Percentiles rank a stretch among this genome's conserved stretches.
phyloP scores from a whole-genome alignment of 2,329 filamentous ascomycete genomes.

The Bisporella sp. region DNA sequence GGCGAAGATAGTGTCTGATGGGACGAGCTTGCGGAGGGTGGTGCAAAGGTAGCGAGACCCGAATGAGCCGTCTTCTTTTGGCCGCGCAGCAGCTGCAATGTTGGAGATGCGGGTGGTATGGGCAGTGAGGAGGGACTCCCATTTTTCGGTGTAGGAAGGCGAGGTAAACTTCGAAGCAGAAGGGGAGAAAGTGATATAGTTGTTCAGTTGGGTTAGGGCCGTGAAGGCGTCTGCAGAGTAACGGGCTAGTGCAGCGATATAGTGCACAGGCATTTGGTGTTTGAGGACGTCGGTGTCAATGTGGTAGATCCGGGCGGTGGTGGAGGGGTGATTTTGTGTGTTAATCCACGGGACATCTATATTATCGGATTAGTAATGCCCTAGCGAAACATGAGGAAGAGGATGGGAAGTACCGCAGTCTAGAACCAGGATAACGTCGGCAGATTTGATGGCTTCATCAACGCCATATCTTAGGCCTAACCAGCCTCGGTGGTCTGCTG shows the following conservation, averaged over 20 bases:
- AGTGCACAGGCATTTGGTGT: conserved; percentile 64
- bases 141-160: too few species aligned
- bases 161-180: too few species aligned
- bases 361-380: too few species aligned
- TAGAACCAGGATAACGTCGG: conserved; percentile 78
- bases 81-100: too few species aligned
- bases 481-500: conserved; percentile 60
- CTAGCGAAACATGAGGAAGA: too few species aligned
- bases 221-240: conserved; percentile 60
- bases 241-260: conserved; percentile 57
- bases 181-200: conserved; percentile 5
- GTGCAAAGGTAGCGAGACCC: too few species aligned
- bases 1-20: conserved; percentile 63
- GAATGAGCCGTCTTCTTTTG: too few species aligned
- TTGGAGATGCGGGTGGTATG: too few species aligned
- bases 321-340: conserved; percentile 55
- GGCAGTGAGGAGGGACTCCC: too few species aligned
- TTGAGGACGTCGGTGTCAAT: conserved; percentile 61
- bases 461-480: conserved; percentile 67
- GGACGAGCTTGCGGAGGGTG: conserved; percentile 45
- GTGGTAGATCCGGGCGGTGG: conserved; percentile 51
- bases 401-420: conserved; percentile 47
- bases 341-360: conserved; percentile 80
- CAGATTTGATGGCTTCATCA: conserved; percentile 65
- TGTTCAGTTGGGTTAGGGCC: conserved; percentile 61